A percentile compares a stretch with the other conserved stretches of the same genome.
These are phyloP conservation scores for Penicillium sp. DNA, from an alignment of 2,329 filamentous ascomycete species.

Conservation along the genomic window DNA sequence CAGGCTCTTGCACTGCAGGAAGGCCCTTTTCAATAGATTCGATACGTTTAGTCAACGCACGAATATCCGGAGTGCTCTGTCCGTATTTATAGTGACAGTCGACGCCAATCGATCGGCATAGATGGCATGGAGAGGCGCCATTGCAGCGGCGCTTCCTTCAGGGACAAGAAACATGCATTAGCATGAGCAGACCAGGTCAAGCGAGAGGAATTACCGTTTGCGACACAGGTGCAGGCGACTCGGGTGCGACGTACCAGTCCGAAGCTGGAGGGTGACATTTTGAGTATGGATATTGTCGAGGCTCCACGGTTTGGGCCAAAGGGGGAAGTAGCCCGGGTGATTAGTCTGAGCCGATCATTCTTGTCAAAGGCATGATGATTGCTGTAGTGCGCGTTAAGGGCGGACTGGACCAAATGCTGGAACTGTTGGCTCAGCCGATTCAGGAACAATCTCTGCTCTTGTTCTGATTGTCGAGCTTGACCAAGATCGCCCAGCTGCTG, in stretches of 20 bases:
- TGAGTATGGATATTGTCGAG: too few relatives aligned
- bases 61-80: not conserved
- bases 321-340: too few relatives aligned
- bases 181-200: too few relatives aligned
- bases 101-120: not conserved
- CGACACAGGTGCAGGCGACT: not conserved
- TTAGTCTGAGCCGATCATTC: slow-evolving; percentile 27
- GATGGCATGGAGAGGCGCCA: not conserved
- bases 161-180: too few relatives aligned
- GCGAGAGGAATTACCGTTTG: not conserved
- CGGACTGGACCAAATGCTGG: slow-evolving; percentile 2
- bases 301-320: too few relatives aligned
- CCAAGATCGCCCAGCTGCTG: slow-evolving; percentile 31
- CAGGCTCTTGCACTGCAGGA: not conserved
- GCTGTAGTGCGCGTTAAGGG: slow-evolving; percentile 32
- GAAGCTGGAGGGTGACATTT: not conserved
- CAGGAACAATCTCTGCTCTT: slow-evolving; percentile 14
- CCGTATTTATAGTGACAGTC: not conserved
- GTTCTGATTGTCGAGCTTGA: slow-evolving; percentile 27
- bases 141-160: not conserved
- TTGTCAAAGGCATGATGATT: slow-evolving; percentile 31
- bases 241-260: not conserved
- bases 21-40: not conserved
- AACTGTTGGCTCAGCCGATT: slow-evolving; percentile 1
- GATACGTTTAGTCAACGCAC: not conserved